Base-by-base conservation (phyloP, 495 filamentous ascomycete genomes). In the Aspergillus conjunctus region DNA sequence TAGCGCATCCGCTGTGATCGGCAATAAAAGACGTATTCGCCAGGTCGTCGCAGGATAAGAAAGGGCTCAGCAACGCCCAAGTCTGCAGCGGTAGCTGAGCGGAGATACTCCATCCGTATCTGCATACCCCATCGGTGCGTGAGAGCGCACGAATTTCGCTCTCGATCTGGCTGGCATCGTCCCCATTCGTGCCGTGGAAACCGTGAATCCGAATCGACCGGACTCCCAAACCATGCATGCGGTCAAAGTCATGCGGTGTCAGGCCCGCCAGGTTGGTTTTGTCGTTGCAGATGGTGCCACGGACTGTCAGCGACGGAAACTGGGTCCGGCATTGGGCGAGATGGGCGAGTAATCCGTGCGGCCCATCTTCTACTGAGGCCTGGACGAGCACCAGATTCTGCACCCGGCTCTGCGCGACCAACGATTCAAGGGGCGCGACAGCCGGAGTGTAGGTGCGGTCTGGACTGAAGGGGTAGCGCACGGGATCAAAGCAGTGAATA, bases 371-470 rank as follows among this genome's bases (percentile, higher is more conserved):
- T 18, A 68, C 31, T 17, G 66, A 65, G 33, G 66, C 62, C 48
- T 65, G 66, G n/a, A 68, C 66, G 10, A 68, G 34, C 7, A 65
- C 57, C 21, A 65, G 20, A 26, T 60, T 22, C 34, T n/a, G n/a
- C 8, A 34, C 41, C 44, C 31, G 41, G 32, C 34, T 53, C 22
- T 60, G 43, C 30, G 49, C 15, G 0, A 59, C 18, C 39, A 62
- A 45, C 5, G 8, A 44, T 10, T 63, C 63, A 17, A 68, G 34
- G 11, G 63, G 54, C 18, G 63, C 66, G 15, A 63, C 56, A 10
- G 51, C n/a, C 15, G 66, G 66, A 0, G 66, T 68, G 41, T 68
- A 68, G 5, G 54, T 53, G 15, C 66, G 63, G n/a, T 61, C 58
- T 18, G 51, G 3, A 58, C 61, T 68, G 60, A 62, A 68, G n/a